A percentile compares a stretch with the other conserved stretches of the same genome.
Conservation (phyloP, 345 rosid species). For the Boechera stricta region DNA sequence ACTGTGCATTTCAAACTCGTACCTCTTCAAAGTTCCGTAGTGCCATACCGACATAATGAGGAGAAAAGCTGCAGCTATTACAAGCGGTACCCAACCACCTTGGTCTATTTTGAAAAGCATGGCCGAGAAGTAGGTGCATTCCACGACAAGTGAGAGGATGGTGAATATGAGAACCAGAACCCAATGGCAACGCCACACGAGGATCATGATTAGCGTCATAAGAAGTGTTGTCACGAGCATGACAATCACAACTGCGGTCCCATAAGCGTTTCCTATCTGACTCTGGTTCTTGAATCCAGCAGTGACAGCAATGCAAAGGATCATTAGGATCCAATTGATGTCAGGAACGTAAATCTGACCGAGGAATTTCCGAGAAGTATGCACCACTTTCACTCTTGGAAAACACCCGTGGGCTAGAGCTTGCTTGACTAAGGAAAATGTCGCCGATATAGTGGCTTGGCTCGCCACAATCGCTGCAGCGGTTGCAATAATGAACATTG, state of each 20-base stretch:
- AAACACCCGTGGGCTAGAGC: conserved; percentile 86
- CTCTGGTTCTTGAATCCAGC: conserved; percentile 81
- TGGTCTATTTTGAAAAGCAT: conserved; percentile 72
- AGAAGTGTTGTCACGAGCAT: conserved; percentile 88
- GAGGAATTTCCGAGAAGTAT: conserved; percentile 73
- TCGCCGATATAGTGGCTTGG: conserved; percentile 89
- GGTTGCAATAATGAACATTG: conserved; percentile 74
- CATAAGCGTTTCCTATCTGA: conserved; percentile 87
- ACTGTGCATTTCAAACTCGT: conserved; percentile 72
- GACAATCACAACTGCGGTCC: conserved; percentile 83
- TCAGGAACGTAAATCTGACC: conserved; percentile 95
- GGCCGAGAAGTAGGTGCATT: conserved; percentile 83
- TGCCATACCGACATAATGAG: conserved; percentile 91
- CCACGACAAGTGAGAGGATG: conserved; percentile 65
- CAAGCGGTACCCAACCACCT: conserved; percentile 96
- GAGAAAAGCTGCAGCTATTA: conserved; percentile 73
- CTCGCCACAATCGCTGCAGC: conserved; percentile 84
- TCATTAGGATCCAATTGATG: conserved; percentile 82
- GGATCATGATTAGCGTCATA: conserved; percentile 79
- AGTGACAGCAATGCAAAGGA: conserved; percentile 77
- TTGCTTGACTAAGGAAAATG: conserved; percentile 90
- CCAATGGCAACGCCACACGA: conserved; percentile 77
- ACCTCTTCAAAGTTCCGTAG: conserved; percentile 82
- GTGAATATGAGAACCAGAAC: conserved; percentile 70
- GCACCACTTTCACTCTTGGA: conserved; percentile 89